Base-by-base conservation (phyloP, 1,284 basidiomycete genomes). In the Ustilago shanxiensis region DNA sequence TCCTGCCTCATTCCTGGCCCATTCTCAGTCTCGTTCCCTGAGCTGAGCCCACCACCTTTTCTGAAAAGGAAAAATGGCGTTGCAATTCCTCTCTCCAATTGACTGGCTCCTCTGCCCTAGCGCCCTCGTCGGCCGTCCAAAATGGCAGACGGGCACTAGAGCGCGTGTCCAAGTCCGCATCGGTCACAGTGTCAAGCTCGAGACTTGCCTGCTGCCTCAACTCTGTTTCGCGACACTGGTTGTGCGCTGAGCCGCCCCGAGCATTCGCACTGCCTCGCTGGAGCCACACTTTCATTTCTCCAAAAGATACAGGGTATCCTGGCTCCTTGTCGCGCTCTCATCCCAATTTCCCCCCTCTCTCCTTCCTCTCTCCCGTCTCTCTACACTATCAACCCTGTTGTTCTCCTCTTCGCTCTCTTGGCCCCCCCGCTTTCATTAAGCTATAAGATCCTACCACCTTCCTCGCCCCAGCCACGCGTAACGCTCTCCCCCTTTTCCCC, bases 371-470 rank as follows among this genome's bases (percentile, higher is more conserved):
- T 52, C 31, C 18, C 39, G 14, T 33, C 22, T 33, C 18, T 24
- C 47, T 26, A 14, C 37, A 16, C 45, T 55, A 24, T 28, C 35
- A 45, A 45, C 35, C 13, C 44, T 45, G 22, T 41, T 60, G 20
- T 37, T 50, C 59, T 45, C 33, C 31, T 33, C 52, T 50, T 33
- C 22, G 37, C 37, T 54, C 31, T 37, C 28, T 58, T 44, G 33
- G 31, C 20, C 59, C 50, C 60, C 62, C 54, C 67, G 33, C 55
- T 52, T 51, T 53, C 39, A 11, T 50, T 18, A 47, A 49, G 58
- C 57, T 65, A 73, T 73, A 67, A 67, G 61, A 73, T 54, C 60
- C 58, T 53, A 55, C 28, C 58, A 49, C 24, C 59, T 58, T 39
- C 60, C 37, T 18, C 47, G n/a, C 58, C 9, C 28, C 55, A 41